Evolutionary conservation across 495 filamentous ascomycete species (phyloP).

Genomic region (Penicillium paxilli): DNA sequence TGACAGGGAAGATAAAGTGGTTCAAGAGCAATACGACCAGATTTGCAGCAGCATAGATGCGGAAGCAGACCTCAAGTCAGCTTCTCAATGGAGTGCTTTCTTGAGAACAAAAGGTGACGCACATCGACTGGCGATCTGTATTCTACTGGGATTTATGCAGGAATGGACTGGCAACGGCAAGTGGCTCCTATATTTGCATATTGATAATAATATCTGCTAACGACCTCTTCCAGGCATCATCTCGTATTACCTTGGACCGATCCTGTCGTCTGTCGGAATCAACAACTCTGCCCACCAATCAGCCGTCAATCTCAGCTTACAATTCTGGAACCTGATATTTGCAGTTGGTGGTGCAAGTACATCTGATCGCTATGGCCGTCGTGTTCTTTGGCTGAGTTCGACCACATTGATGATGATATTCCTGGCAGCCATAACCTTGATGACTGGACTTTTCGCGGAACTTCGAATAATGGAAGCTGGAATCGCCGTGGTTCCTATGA

Average conservation of each 20-base stretch:
- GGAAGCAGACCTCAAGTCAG: conserved; percentile 20
- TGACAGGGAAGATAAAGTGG: conserved; percentile 19
- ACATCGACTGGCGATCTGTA: conserved; percentile 57
- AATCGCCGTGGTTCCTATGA: conserved; percentile 57
- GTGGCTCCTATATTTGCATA: not conserved
- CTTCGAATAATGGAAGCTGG: conserved; percentile 44
- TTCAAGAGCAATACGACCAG: conserved; percentile 35
- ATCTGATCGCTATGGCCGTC: conserved; percentile 57
- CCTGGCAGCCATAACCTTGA: conserved; percentile 54
- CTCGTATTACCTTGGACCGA: conserved; percentile 57
- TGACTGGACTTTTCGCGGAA: conserved; percentile 53
- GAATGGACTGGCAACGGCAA: conserved; percentile 69
- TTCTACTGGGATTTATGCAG: conserved; percentile 57
- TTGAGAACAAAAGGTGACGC: conserved; percentile 66
- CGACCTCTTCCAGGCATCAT: conserved; percentile 40
- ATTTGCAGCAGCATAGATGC: conserved; percentile 54
- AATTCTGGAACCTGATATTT: conserved; percentile 28
- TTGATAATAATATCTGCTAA: not conserved
- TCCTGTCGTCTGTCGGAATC: conserved; percentile 58
- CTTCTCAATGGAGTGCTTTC: conserved; percentile 41
- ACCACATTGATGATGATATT: conserved; percentile 58
- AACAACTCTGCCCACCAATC: conserved; percentile 47
- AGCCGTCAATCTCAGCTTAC: conserved; percentile 26
- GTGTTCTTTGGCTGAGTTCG: conserved; percentile 55
- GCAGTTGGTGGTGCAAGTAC: conserved; percentile 51